Evolutionary conservation across 2,329 filamentous ascomycete genomes (phyloP), one percentile per base, ranked within the genome.

Genomic region (Colletotrichum tropicicola): DNA sequence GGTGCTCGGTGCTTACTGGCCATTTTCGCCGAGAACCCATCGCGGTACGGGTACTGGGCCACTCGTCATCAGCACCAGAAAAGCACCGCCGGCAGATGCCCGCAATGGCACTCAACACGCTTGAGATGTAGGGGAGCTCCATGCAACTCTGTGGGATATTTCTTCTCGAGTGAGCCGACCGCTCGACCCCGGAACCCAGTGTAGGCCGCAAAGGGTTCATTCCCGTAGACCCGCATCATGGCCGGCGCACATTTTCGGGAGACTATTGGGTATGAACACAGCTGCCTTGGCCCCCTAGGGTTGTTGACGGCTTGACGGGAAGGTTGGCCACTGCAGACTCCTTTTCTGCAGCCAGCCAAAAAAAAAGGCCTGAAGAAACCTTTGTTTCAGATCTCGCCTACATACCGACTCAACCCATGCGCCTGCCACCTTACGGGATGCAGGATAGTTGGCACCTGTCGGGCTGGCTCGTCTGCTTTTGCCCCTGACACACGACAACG

Each of bases 381-480:
- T 61, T 61, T 66, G 62, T 66, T 66, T 63, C 59, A 63, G 62
- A 63, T 66, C 47, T 63, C 28, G 48, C 43, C 61, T 43, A 41
- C 55, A 60, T 54, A 60, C 41, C 37, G 39, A 53, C 37, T 55
- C 44, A 44, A 41, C 32, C 27, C 43, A 59, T 39, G 35, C 48
- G 32, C 48, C n/a, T 60, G 15, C 25, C 56, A 65, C 48, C 35
- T 55, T 37, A 49, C 41, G 48, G 48, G 21, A 39, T 54, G 25
- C 32, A 49, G 49, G 43, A 49, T 60, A 23, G 48, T 27, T 49
- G 35, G 32, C 27, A 48, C 43, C 35, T 54, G 30, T 43, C 43
- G 45, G 37, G 10, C 48, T 60, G 32, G 30, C 23, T 48, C 39
- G 17, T 51, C 48, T 44, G 17, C 12, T 21, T 41, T 44, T 35